These are phyloP conservation scores for Nothomitra cinnamomea DNA, from an alignment of 2,329 filamentous ascomycete species.

Conservation along the genomic window DNA sequence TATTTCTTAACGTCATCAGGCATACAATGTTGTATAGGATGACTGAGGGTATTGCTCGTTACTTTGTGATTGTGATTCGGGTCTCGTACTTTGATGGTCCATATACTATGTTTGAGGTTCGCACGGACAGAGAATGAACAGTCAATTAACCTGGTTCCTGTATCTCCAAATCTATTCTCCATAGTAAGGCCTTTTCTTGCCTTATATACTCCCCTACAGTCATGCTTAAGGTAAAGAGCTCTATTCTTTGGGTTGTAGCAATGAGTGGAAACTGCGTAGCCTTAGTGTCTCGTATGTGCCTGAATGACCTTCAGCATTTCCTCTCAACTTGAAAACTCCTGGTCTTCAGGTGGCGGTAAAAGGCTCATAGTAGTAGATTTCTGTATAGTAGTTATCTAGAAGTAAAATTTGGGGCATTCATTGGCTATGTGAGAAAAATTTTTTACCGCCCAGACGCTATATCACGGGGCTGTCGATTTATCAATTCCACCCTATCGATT, in stretches of 20 bases:
- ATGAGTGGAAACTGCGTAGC: not conserved
- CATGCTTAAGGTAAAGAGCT: not conserved
- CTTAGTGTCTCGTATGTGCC: not conserved
- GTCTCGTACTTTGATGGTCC: not conserved
- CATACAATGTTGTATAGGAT: too few species aligned
- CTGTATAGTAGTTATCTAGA: too few species aligned
- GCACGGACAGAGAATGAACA: too few species aligned
- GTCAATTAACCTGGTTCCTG: not conserved
- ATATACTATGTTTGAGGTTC: not conserved
- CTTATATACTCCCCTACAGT: not conserved
- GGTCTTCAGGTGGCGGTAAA: not conserved
- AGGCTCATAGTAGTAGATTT: too few species aligned
- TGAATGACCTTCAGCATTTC: not conserved
- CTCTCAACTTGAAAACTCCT: not conserved
- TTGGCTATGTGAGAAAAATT: too few species aligned
- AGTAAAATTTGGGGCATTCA: too few species aligned
- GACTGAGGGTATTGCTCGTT: too few species aligned
- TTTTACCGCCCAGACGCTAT: too few species aligned
- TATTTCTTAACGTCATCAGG: too few species aligned
- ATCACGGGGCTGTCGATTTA: too few species aligned
- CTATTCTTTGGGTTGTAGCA: not conserved
- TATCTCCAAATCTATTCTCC: not conserved
- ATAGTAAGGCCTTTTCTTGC: not conserved
- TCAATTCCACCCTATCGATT: too few species aligned
- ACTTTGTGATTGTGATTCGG: not conserved